Evolutionary conservation across 208 protist species (phyloP), one percentile per base, ranked within the genome.

Genomic region (Endotrypanum monterogeii): DNA sequence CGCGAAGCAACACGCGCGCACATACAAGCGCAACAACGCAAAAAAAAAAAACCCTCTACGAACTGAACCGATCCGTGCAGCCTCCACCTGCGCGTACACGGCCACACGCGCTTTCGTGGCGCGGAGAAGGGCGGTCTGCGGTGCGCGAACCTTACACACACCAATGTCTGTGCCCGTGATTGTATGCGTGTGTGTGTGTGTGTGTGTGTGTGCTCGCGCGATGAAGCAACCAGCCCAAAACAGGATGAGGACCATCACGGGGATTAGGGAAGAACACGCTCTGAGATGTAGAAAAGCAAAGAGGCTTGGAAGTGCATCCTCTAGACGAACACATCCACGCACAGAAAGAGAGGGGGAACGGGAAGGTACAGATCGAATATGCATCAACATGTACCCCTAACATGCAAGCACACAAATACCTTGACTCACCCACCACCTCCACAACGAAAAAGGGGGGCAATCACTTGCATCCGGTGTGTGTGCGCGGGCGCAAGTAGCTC

Each of bases 321-420:
- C 41, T 9, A 46, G 41, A 46, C 3, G 41, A 3, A 20, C 16
- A 56, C 16, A 62, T 30, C 12, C 25, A 32, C 1, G 50, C 35
- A 67, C 61, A 25, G 8, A 50, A 18, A 28, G 20, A 66, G 16
- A n/a, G 37, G 23, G 37, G 28, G n/a, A n/a, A n/a, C n/a, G n/a
- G n/a, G n/a, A n/a, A n/a, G n/a, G n/a, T n/a, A n/a, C n/a, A n/a
- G n/a, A n/a, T n/a, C n/a, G n/a, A 25, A 71, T 56, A 63, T 41
- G 78, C 58, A 67, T 58, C 9, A 66, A 63, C 61, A 51, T 41
- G n/a, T 57, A 16, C 55, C 37, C 66, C 16, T 71, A 28, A 71
- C n/a, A 60, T 23, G 37, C 39, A 67, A 35, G 32, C 61, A 50
- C 39, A 35, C 39, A 51, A 18, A 63, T 32, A 3, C 57, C 37